Evolutionary conservation across 2,329 filamentous ascomycete genomes (phyloP).

Genomic region (Paecilomyces fulvus): DNA sequence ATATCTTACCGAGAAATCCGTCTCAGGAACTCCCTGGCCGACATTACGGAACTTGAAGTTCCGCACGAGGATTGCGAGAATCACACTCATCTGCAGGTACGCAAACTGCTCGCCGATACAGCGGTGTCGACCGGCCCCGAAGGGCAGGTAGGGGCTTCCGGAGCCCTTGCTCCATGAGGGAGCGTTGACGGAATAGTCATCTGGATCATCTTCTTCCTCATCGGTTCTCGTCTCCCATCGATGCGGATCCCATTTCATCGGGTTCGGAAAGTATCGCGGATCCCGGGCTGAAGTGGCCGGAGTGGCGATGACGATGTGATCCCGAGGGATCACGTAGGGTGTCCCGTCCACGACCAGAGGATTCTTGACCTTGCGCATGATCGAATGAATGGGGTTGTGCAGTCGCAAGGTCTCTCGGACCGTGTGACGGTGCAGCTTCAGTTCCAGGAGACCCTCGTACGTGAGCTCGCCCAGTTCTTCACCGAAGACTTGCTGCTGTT

Average conservation of each 20-base stretch:
- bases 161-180: conserved; percentile 80
- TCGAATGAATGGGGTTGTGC: conserved; percentile 89
- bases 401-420: conserved; percentile 88
- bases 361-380: conserved; percentile 83
- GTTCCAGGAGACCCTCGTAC: conserved; percentile 68
- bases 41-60: conserved; percentile 71
- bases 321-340: conserved; percentile 70
- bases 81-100: conserved; percentile 82
- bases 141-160: conserved; percentile 82
- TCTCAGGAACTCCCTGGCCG: not conserved
- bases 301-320: conserved; percentile 73
- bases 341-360: conserved; percentile 79
- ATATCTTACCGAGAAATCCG: not conserved
- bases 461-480: conserved; percentile 64
- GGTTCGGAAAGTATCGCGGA: conserved; percentile 73
- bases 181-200: no score
- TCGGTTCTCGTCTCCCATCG: conserved; percentile 63
- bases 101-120: conserved; percentile 98
- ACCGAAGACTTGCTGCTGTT: conserved; percentile 71
- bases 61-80: conserved; percentile 67
- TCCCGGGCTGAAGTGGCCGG: conserved; percentile 67
- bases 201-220: conserved; percentile 40
- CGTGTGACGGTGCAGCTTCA: conserved; percentile 74
- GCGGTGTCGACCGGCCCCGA: conserved; percentile 83
- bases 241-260: conserved; percentile 78